These are phyloP conservation scores for Leishmania mexicana DNA, from an alignment of 208 protist species.

Conservation along the genomic window DNA sequence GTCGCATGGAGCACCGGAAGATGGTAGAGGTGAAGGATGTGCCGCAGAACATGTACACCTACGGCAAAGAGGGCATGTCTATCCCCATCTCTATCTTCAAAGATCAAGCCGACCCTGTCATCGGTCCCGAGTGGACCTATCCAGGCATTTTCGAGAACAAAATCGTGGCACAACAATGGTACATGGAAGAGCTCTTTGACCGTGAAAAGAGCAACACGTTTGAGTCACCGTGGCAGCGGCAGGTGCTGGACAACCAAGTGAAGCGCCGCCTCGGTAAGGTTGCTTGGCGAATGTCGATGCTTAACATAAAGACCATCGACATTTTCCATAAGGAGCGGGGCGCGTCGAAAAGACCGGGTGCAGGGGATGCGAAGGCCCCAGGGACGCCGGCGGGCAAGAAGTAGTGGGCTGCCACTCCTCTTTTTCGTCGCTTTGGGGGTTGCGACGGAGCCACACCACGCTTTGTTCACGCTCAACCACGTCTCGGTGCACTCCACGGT, in stretches of 20 bases:
- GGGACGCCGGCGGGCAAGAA: constrained; percentile 31
- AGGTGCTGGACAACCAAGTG: constrained; percentile 89
- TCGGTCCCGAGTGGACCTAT: constrained; percentile 91
- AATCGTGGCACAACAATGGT: constrained; percentile 81
- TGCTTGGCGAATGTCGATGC: constrained; percentile 74
- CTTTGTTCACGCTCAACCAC: background rate
- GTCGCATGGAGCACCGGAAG: constrained; percentile 77
- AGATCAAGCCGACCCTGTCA: constrained; percentile 86
- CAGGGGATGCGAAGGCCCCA: constrained; percentile 30
- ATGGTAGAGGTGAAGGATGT: constrained; percentile 88
- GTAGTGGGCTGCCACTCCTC: background rate
- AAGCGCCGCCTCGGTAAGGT: constrained; percentile 71
- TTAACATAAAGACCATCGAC: constrained; percentile 82
- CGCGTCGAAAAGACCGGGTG: constrained; percentile 64
- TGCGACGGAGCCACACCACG: background rate
- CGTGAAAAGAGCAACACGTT: constrained; percentile 65
- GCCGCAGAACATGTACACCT: constrained; percentile 91
- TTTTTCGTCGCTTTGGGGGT: background rate
- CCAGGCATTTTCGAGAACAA: constrained; percentile 94
- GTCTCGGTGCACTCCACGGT: background rate
- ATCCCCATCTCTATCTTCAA: constrained; percentile 92
- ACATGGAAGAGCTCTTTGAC: constrained; percentile 85
- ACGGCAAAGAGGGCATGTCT: constrained; percentile 93
- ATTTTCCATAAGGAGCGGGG: constrained; percentile 90
- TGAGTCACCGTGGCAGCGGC: constrained; percentile 81